These are phyloP conservation scores for Tardiomyces blankii DNA, from an alignment of 1,139 yeast genomes.

Conservation along the genomic window DNA sequence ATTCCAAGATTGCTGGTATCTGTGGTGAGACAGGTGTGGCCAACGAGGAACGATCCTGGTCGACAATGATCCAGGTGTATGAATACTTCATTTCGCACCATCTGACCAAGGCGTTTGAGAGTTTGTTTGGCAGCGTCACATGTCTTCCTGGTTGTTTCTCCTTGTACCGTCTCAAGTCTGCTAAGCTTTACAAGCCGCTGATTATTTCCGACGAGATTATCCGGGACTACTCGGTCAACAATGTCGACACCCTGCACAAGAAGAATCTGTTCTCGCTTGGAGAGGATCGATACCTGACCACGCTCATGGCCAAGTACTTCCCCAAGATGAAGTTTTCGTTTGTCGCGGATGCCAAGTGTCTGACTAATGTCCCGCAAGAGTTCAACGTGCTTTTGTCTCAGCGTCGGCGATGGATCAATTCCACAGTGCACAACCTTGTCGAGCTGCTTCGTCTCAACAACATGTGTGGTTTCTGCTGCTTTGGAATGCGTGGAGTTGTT, in stretches of 20 bases:
- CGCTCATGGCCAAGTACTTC: slow-evolving; percentile 27
- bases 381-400: slow-evolving; percentile 26
- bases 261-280: slow-evolving; percentile 33
- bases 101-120: slow-evolving; percentile 32
- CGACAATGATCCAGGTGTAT: slow-evolving; percentile 34
- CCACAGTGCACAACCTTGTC: slow-evolving; percentile 28
- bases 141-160: slow-evolving; percentile 35
- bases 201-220: slow-evolving; percentile 28
- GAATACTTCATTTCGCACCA: slow-evolving; percentile 34
- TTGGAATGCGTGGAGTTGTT: slow-evolving; percentile 28
- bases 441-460: slow-evolving; percentile 23
- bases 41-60: slow-evolving; percentile 28
- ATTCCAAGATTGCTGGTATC: slow-evolving; percentile 28
- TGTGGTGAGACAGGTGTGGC: slow-evolving; percentile 33
- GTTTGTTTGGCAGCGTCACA: slow-evolving; percentile 31
- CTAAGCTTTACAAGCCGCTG: slow-evolving; percentile 27
- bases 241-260: slow-evolving; percentile 32
- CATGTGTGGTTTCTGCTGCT: slow-evolving; percentile 28
- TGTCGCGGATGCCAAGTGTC: slow-evolving; percentile 24
- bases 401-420: slow-evolving; percentile 30
- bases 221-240: slow-evolving; percentile 27
- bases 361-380: slow-evolving; percentile 26
- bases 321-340: slow-evolving; percentile 22
- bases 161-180: slow-evolving; percentile 25
- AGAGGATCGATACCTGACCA: slow-evolving; percentile 33